Conservation (phyloP, 2,329 filamentous ascomycete genomes). For the Davidsoniella neocaledoniae region DNA sequence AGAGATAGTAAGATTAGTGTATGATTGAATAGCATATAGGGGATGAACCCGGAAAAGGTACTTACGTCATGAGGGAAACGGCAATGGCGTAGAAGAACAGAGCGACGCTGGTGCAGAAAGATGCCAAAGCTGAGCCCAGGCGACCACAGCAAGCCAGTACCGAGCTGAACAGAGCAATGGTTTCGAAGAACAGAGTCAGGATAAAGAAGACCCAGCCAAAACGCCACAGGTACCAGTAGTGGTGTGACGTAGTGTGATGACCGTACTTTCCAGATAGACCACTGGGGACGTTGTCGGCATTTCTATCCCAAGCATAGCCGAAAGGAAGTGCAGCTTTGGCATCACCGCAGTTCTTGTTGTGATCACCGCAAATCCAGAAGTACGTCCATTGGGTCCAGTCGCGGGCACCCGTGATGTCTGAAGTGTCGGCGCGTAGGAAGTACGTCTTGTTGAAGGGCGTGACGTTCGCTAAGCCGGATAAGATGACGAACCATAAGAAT, state of each 20-base stretch:
- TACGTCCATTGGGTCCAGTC: constrained; percentile 70
- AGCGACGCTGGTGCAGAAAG: constrained; percentile 38
- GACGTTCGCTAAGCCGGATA: constrained; percentile 33
- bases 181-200: constrained; percentile 65
- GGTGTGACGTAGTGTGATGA: constrained; percentile 34
- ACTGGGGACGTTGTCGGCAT: constrained; percentile 27
- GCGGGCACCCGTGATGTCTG: constrained; percentile 52
- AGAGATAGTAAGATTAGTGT: constrained; percentile 14
- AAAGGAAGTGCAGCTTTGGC: constrained; percentile 48
- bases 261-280: constrained; percentile 34
- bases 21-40: neutral
- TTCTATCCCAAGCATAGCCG: constrained; percentile 49
- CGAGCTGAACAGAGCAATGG: constrained; percentile 47
- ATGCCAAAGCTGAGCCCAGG: constrained; percentile 51
- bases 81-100: constrained; percentile 54
- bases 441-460: constrained; percentile 56
- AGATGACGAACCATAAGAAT: constrained; percentile 42
- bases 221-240: constrained; percentile 71
- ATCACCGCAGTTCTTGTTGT: constrained; percentile 46
- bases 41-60: neutral
- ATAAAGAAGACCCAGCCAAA: constrained; percentile 90
- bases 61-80: constrained; percentile 61
- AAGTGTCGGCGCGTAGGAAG: constrained; percentile 69
- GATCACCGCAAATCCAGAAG: constrained; percentile 61
- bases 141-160: constrained; percentile 55